Percentiles rank a stretch among this genome's conserved stretches.
Conservation (phyloP, 176 grass and related monocot genomes). For the Oryza australiensis region DNA sequence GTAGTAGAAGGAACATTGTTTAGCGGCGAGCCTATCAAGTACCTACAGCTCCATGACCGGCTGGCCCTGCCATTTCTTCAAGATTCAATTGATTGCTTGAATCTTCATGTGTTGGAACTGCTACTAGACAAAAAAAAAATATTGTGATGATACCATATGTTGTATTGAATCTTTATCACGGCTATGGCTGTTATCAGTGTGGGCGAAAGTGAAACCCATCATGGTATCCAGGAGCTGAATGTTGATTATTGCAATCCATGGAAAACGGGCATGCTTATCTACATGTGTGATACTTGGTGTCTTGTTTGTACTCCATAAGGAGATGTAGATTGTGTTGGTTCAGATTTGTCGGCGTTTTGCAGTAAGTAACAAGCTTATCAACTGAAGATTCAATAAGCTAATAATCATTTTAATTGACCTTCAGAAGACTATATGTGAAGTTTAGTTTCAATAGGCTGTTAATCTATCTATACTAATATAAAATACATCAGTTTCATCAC, state of each 20-base stretch:
- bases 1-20: slow-evolving; percentile 36
- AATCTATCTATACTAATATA: too few relatives aligned
- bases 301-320: not conserved
- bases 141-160: not conserved
- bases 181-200: not conserved
- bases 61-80: slow-evolving; percentile 1
- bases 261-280: not conserved
- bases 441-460: too few relatives aligned
- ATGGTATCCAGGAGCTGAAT: slow-evolving; percentile 1
- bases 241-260: slow-evolving; percentile 1
- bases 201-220: slow-evolving; percentile 12
- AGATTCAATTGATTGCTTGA: slow-evolving; percentile 45
- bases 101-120: slow-evolving; percentile 9
- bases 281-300: not conserved
- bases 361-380: not conserved
- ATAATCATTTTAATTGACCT: not conserved
- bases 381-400: not conserved
- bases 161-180: not conserved
- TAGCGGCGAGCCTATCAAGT: not conserved
- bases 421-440: too few relatives aligned
- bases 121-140: too few relatives aligned
- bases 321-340: not conserved
- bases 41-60: not conserved
- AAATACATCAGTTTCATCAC: too few relatives aligned
- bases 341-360: not conserved